A percentile compares a stretch with the other conserved stretches of the same genome.
Conservation (phyloP, 257 asterid species). For the Solanum pennellii region DNA sequence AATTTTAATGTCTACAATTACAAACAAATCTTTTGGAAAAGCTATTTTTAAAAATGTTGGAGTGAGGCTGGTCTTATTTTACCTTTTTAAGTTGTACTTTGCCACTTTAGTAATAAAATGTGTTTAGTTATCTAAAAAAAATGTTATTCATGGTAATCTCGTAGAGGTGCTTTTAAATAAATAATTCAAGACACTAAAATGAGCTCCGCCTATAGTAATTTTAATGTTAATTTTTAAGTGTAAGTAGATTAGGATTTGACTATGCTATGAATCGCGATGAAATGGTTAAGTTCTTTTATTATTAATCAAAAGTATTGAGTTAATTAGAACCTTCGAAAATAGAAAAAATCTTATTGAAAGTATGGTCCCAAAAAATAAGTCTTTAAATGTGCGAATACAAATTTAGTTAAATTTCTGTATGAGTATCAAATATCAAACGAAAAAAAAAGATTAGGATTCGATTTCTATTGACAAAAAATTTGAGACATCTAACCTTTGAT, state of each 20-base stretch:
- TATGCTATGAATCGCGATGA: accelerated
- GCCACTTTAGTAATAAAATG: not conserved
- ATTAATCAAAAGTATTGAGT: not conserved
- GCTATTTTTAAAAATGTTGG: not conserved
- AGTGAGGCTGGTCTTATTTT: not conserved
- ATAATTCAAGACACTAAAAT: not conserved
- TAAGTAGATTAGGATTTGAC: not conserved
- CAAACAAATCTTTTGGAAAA: not conserved
- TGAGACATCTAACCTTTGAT: not conserved
- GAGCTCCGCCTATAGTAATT: not conserved
- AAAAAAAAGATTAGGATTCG: not conserved
- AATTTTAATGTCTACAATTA: not conserved
- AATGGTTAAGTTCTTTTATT: not conserved
- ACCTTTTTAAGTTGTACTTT: not conserved
- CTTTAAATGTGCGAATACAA: not conserved
- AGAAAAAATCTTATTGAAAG: not conserved
- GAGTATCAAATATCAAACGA: not conserved
- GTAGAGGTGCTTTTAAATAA: not conserved
- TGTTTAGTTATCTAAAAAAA: not conserved
- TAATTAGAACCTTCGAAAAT: not conserved
- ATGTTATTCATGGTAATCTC: not conserved
- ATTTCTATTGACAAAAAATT: not conserved
- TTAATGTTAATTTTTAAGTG: not conserved
- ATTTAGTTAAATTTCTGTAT: not conserved
- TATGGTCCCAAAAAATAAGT: accelerated